Evolutionary conservation across 208 protist genomes (phyloP), one percentile per base, ranked within the genome.

Genomic region (Trypanosoma caninum): DNA sequence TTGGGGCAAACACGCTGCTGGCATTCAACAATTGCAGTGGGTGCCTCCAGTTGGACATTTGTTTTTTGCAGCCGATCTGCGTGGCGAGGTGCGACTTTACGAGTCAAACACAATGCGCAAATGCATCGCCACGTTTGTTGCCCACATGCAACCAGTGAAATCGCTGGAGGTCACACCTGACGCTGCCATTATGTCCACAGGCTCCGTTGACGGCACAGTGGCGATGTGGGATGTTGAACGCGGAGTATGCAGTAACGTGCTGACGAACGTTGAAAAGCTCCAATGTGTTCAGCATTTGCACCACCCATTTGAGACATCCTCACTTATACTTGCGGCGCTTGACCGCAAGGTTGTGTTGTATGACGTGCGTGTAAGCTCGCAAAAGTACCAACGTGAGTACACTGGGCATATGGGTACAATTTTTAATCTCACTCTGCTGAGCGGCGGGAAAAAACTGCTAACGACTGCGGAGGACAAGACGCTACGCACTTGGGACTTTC

Each of bases 401-500:
- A 93, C 98, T 23, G 84, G 96, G 2, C 98, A 99, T 80, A 83
- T 98, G 59, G 96, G 87, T 30, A 80, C 93, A 31, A 96, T 99
- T 42, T 98, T 98, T 71, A 92, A 97, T 18, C 55, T 98, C 20
- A 96, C 89, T 0, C 97, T 98, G 45, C 62, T 98, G 22, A 95
- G 97, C 58, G 70, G 87, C n/a, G 87, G 86, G 27, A 63, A 72
- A 14, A 88, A 97, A 51, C 91, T 99, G 60, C 85, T 98, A 9
- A 93, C 94, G 10, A 98, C 93, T 27, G 83, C 90, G 42, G 96
- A 98, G 48, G 97, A 99, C 80, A 97, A 97, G 69, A 95, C 89
- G 35, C 66, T 99, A 33, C 89, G 96, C 57, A 85, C 98, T 13
- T 99, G 98, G 97, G 98, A 99, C 47, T 98, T 89, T 58, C 87